Conservation (phyloP, 2,329 filamentous ascomycete species). For the Colletotrichum cereale region DNA sequence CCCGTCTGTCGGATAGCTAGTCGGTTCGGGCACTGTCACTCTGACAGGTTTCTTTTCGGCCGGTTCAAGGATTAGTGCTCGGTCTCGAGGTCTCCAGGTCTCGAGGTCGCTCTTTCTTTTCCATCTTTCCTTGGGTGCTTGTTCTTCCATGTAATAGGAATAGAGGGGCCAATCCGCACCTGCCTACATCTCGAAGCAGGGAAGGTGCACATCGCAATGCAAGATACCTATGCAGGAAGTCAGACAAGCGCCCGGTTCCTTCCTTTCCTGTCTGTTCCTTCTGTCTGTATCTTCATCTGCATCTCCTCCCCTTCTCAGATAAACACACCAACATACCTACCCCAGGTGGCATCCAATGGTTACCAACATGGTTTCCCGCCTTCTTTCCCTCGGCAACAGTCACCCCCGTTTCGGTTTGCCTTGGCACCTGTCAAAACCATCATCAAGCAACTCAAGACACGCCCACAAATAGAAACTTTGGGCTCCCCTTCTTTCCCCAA, state of each 20-base stretch:
- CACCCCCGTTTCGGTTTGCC: constrained; percentile 1
- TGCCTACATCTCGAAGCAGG: neutral
- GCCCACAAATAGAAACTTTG: neutral
- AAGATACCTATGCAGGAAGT: neutral
- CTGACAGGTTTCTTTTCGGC: neutral
- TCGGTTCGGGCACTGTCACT: neutral
- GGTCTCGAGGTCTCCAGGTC: neutral
- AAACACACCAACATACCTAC: no score
- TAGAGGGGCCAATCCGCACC: neutral
- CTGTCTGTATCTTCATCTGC: neutral
- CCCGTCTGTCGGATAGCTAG: neutral
- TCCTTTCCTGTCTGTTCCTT: neutral
- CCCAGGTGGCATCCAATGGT: no score
- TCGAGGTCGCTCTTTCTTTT: no score
- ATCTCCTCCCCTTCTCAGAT: no score
- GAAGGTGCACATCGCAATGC: neutral
- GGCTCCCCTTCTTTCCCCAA: neutral
- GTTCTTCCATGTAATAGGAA: no score
- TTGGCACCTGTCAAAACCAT: constrained; percentile 15
- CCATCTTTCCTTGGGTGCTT: no score
- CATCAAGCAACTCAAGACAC: constrained; percentile 8
- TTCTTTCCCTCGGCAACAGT: neutral
- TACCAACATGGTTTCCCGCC: constrained; percentile 14
- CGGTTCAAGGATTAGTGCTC: constrained; percentile 6
- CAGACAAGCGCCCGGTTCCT: neutral